A percentile compares a stretch with the other conserved stretches of the same genome.
These are phyloP conservation scores for Dothiorella sarmentorum DNA, from an alignment of 2,329 filamentous ascomycete genomes.

Conservation along the genomic window DNA sequence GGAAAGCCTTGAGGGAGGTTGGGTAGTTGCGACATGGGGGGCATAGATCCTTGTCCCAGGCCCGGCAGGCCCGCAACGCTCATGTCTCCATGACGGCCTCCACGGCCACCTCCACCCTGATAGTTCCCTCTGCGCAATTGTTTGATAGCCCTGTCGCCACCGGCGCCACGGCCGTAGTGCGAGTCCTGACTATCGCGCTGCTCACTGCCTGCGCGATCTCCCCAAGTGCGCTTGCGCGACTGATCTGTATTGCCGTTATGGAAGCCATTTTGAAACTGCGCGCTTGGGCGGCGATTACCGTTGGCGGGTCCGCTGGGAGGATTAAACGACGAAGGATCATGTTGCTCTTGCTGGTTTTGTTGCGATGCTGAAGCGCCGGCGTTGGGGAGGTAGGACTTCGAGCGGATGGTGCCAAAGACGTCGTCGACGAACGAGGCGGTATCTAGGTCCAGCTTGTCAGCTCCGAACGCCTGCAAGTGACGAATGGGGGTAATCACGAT, in stretches of 20 bases:
- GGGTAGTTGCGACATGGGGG: conserved; percentile 35
- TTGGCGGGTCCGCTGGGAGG: conserved; percentile 24
- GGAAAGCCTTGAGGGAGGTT: conserved; percentile 46
- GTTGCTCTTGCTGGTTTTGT: conserved; percentile 27
- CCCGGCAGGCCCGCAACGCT: conserved; percentile 17
- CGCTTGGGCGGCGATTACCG: conserved; percentile 22
- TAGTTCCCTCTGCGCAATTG: conserved; percentile 54
- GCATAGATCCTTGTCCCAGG: conserved; percentile 33
- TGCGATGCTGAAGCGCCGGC: conserved; percentile 22
- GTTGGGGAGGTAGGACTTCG: conserved; percentile 45
- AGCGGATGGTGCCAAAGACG: conserved; percentile 63
- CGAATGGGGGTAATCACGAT: conserved; percentile 48
- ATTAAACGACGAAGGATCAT: conserved; percentile 27
- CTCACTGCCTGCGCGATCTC: conserved; percentile 51
- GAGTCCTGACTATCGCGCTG: conserved; percentile 39
- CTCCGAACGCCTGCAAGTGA: neutral
- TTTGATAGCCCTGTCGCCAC: conserved; percentile 51
- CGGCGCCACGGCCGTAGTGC: conserved; percentile 31
- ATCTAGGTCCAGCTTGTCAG: conserved; percentile 39
- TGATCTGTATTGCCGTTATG: conserved; percentile 26
- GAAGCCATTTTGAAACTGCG: conserved; percentile 19
- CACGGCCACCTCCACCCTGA: conserved; percentile 19
- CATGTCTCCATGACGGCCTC: conserved; percentile 17
- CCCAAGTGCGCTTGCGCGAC: conserved; percentile 55
- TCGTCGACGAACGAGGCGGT: conserved; percentile 65